Evolutionary conservation across 1,139 yeast genomes (phyloP), one percentile per base, ranked within the genome.

Genomic region (Suhomyces bokatorum): DNA sequence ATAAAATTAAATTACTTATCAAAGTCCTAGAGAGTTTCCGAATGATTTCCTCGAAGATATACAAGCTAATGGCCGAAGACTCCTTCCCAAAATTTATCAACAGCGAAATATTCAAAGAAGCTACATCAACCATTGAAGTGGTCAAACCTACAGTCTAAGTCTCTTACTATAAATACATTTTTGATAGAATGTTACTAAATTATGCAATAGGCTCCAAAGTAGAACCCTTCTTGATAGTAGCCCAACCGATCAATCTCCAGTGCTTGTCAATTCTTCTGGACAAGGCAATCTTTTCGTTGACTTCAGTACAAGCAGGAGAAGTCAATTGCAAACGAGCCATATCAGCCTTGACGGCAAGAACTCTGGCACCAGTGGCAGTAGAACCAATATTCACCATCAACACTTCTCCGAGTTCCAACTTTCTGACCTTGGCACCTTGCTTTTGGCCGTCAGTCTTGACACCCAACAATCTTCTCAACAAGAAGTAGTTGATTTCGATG

Each of bases 201-300:
- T 60, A 70, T 57, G 75, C 71, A 60, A 71, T 63, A 45, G 95
- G 93, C 64, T 86, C 93, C 66, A 87, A 78, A 47, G 89, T 84
- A 51, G 90, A 84, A 72, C 99, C 99, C 73, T 89, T 90, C 74
- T 89, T 88, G 66, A 95, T 93, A 45, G 97, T 89, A 57, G 99
- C 99, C 99, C 99, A 95, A 60, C 99, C 99, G 74, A 95, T 95
- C 69, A 95, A 81, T 80, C 99, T 95, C 97, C 98, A 95, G 72
- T 95, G 99, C 81, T 91, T 93, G 66, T 93, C 99, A 60, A 95
- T 95, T 82, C 99, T 91, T 80, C 99, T 87, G 37, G 97, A 90
- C 63, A 95, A 78, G 42, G 99, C 99, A 70, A 95, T 91, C 85
- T 95, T 91, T 76, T 95, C 99, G 58, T 95, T 88, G 47, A 93